These are phyloP conservation scores for Microglena sp. DNA, from an alignment of 139 green algal genomes.

Conservation along the genomic window DNA sequence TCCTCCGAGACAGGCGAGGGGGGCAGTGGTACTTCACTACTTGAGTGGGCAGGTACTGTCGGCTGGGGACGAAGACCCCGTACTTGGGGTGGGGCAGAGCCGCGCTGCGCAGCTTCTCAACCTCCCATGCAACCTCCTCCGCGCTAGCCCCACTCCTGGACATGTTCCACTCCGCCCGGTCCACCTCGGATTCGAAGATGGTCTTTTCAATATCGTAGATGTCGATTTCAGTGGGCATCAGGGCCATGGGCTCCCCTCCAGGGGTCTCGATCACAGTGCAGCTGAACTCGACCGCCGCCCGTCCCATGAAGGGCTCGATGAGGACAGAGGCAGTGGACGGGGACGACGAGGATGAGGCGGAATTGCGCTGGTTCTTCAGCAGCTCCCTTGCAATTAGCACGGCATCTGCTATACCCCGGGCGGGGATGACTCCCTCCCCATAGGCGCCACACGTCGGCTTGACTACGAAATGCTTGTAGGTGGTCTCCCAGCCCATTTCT, in stretches of 20 bases:
- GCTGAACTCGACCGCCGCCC: not conserved
- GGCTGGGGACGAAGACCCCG: slow-evolving; percentile 24
- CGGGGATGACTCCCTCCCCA: too few relatives aligned
- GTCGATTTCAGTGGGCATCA: not conserved
- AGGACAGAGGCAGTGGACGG: too few relatives aligned
- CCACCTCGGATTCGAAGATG: not conserved
- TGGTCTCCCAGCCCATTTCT: too few relatives aligned
- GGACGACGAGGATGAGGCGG: too few relatives aligned
- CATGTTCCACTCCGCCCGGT: not conserved
- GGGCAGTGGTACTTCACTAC: slow-evolving; percentile 18
- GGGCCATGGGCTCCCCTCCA: not conserved
- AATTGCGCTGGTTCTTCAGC: too few relatives aligned
- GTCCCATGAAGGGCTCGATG: not conserved
- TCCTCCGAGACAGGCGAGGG: slow-evolving; percentile 25
- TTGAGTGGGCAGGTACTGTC: slow-evolving; percentile 32
- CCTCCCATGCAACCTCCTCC: not conserved
- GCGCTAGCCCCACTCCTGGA: slow-evolving; percentile 3
- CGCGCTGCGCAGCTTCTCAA: not conserved
- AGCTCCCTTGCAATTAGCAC: too few relatives aligned
- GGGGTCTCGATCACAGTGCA: too few relatives aligned
- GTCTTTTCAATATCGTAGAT: not conserved
- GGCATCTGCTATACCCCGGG: too few relatives aligned
- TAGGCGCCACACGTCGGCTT: too few relatives aligned
- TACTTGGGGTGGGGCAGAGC: not conserved
- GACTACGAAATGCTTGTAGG: too few relatives aligned